Evolutionary conservation across 164 flowering plant genomes (phyloP).

Genomic region (Tetracentron sinense): DNA sequence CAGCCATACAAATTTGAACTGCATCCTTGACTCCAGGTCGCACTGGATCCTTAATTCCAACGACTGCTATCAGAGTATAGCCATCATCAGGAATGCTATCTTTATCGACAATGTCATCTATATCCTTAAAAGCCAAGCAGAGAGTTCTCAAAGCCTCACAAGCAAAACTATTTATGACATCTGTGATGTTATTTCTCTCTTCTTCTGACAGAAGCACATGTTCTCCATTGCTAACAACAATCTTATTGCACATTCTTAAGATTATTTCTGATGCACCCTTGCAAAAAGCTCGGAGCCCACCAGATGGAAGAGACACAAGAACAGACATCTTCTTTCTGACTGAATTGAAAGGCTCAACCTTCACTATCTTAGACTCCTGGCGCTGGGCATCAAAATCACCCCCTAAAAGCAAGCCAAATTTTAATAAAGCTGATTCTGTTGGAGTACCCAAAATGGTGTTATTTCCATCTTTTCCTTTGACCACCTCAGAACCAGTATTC

Average conservation of each 20-base stretch:
- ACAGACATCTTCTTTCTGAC: constrained; percentile 77
- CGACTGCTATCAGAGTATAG: constrained; percentile 43
- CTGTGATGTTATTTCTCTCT: constrained; percentile 16
- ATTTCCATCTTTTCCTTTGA: constrained; percentile 50
- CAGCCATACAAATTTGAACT: constrained; percentile 38
- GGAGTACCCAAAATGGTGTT: constrained; percentile 58
- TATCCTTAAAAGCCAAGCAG: constrained; percentile 43
- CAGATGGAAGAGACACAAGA: constrained; percentile 49
- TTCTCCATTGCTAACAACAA: constrained; percentile 29
- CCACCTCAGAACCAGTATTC: constrained; percentile 34
- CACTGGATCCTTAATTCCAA: constrained; percentile 58
- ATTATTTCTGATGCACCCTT: constrained; percentile 91
- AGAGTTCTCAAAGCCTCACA: constrained; percentile 48
- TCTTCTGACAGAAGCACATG: constrained; percentile 26
- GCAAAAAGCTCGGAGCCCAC: constrained; percentile 57
- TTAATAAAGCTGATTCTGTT: constrained; percentile 69
- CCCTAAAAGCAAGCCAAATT: constrained; percentile 60
- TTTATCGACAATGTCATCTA: constrained; percentile 17
- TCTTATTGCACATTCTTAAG: constrained; percentile 34
- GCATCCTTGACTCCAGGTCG: constrained; percentile 50
- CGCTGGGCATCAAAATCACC: constrained; percentile 45
- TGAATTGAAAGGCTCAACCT: constrained; percentile 81
- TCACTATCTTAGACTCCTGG: constrained; percentile 30
- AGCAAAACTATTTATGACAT: constrained; percentile 41
- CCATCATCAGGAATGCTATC: constrained; percentile 33